Conservation (phyloP, 208 protist species). For the Trypanosoma congolense region DNA sequence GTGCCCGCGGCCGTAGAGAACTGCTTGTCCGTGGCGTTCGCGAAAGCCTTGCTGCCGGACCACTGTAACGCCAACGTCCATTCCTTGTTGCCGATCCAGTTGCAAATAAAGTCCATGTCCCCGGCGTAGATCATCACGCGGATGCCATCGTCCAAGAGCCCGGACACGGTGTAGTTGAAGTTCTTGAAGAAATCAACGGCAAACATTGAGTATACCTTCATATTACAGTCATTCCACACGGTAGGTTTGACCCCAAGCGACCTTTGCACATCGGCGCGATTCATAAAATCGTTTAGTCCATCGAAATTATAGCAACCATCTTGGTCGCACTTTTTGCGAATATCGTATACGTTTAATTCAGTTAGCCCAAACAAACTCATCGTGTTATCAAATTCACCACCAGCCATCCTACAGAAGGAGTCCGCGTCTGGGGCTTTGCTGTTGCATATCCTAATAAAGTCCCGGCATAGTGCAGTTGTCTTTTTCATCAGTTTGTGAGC, state of each 20-base stretch:
- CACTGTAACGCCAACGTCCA: conserved; percentile 76
- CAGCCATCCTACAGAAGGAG: conserved; percentile 23
- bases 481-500: conserved; percentile 39
- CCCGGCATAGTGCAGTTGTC: conserved; percentile 42
- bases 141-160: conserved; percentile 53
- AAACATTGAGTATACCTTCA: conserved; percentile 39
- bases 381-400: conserved; percentile 32
- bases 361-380: conserved; percentile 31
- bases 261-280: conserved; percentile 37
- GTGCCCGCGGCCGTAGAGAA: conserved; percentile 17
- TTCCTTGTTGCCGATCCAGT: conserved; percentile 87
- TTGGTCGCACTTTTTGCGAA: conserved; percentile 49
- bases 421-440: conserved; percentile 8
- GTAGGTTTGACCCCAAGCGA: conserved; percentile 44
- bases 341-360: conserved; percentile 85
- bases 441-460: conserved; percentile 29
- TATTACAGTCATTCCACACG: conserved; percentile 61
- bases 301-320: conserved; percentile 85
- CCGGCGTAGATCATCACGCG: conserved; percentile 90
- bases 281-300: conserved; percentile 43
- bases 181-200: conserved; percentile 54
- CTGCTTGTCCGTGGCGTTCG: conserved; percentile 27
- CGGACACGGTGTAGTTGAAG: conserved; percentile 58
- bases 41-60: conserved; percentile 56
- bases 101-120: conserved; percentile 91